Percentiles rank a stretch among this genome's conserved stretches.
These are phyloP conservation scores for Immersiporthe knoxdaviesiana DNA, from an alignment of 2,329 filamentous ascomycete species.

Conservation along the genomic window DNA sequence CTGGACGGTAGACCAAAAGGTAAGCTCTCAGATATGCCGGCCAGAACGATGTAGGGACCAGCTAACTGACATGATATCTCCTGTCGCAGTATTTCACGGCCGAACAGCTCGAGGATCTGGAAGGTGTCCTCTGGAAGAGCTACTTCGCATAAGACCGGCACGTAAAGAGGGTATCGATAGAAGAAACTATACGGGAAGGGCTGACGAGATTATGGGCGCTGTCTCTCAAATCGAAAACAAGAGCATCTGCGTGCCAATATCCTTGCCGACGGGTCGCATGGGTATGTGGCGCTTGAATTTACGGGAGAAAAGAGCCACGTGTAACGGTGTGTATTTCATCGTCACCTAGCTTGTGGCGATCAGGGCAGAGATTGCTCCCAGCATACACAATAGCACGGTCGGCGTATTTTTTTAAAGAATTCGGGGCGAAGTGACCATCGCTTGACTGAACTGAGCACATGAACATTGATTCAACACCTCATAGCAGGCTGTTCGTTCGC, in stretches of 20 bases:
- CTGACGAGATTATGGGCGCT: neutral
- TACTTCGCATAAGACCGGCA: conserved; percentile 78
- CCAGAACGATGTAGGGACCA: neutral
- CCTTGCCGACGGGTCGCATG: neutral
- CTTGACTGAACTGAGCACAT: neutral
- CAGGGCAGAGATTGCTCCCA: neutral
- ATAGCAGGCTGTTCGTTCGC: neutral
- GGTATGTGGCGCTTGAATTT: neutral
- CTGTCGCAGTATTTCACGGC: conserved; percentile 72
- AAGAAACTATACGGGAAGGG: neutral
- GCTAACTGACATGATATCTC: conserved; percentile 37
- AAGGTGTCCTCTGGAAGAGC: conserved; percentile 98
- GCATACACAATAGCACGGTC: neutral
- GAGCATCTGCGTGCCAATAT: neutral
- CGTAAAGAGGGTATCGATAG: neutral
- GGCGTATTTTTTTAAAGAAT: neutral
- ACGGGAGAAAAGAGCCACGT: neutral
- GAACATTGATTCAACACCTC: neutral
- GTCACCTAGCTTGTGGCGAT: neutral
- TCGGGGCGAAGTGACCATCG: neutral
- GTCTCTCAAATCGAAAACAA: neutral
- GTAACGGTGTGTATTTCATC: neutral
- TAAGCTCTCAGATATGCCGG: conserved; percentile 52
- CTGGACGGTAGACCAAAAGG: conserved; percentile 97
- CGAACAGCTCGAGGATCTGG: conserved; percentile 92